Base-by-base conservation (phyloP, 192 early-diverging fungal species). In the Ambispora gerdemannii region DNA sequence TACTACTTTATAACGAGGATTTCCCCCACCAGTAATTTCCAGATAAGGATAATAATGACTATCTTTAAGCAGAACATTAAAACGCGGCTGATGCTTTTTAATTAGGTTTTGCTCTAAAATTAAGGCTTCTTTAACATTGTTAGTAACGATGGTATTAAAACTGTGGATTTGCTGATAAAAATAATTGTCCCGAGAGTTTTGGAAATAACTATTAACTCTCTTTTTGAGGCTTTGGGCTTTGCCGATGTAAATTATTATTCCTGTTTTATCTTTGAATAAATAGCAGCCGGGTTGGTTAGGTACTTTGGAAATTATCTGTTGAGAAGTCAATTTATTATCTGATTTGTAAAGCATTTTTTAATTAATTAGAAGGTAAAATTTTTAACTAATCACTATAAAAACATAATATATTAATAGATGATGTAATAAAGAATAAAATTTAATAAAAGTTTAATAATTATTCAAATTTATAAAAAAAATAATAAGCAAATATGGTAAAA, bases 11-110 rank as follows among this genome's bases (percentile, higher is more conserved):
- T 58, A 58, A 3, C 4, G 55, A 24, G 55, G 55, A 24, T 58
- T 58, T 58, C 27, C 55, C 4, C 22, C 55, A 11, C 22, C 17
- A 2, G 55, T 58, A 58, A 58, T 58, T 58, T 58, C 55, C 27
- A 58, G 27, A 4, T 58, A 58, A 4, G 55, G 55, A 58, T 58
- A 58, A 58, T 58, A 58, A 58, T 58, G 55, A 24, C 55, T 58
- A 58, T 58, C 55, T 58, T 58, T 58, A 8, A 58, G 55, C n/a
- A 58, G 55, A 58, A 58, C 22, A 58, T 58, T 58, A 24, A 58
- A 58, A 58, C 55, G 55, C 1, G 55, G 55, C 6, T 58, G 55
- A 4, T 58, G 27, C 3, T 58, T 58, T 58, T 58, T 58, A 4
- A 58, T 58, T 1, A 58, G 6, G 55, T 58, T 58, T 58, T 58